Percentiles rank a stretch among this genome's conserved stretches.
Evolutionary conservation across 345 rosid genomes (phyloP).

Genomic region (Linum lewisii): DNA sequence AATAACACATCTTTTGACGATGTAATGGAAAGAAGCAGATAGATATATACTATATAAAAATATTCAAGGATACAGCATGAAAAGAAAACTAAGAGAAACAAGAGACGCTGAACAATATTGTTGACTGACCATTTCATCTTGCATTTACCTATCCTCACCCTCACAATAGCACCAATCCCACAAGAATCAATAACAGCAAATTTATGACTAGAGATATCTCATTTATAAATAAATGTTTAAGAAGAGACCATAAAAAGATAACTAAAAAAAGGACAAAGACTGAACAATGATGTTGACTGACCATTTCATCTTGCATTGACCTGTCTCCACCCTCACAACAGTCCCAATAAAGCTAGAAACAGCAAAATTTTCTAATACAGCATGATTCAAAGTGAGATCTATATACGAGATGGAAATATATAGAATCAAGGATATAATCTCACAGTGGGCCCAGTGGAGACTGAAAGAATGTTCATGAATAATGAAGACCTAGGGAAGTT

Average conservation of each 20-base stretch:
- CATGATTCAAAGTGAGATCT: not conserved
- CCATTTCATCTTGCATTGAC: not conserved
- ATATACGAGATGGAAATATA: too few relatives aligned
- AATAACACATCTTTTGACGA: too few relatives aligned
- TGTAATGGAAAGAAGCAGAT: too few relatives aligned
- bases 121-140: not conserved
- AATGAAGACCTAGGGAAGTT: not conserved
- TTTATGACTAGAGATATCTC: too few relatives aligned
- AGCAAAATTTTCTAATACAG: too few relatives aligned
- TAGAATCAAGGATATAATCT: too few relatives aligned
- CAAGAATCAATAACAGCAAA: too few relatives aligned
- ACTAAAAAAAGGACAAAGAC: not conserved
- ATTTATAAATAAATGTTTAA: not conserved
- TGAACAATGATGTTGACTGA: not conserved
- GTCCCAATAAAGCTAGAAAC: not conserved
- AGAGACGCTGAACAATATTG: not conserved
- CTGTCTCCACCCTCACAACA: not conserved
- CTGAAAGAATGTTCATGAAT: not conserved
- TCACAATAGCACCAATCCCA: too few relatives aligned
- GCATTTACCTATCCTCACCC: not conserved
- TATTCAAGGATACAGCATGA: not conserved
- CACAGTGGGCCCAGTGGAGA: not conserved
- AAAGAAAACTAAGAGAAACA: too few relatives aligned
- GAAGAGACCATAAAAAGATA: not conserved
- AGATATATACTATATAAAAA: too few relatives aligned